Conservation (phyloP, 1,284 basidiomycete species). For the Ganoderma multipileum region DNA sequence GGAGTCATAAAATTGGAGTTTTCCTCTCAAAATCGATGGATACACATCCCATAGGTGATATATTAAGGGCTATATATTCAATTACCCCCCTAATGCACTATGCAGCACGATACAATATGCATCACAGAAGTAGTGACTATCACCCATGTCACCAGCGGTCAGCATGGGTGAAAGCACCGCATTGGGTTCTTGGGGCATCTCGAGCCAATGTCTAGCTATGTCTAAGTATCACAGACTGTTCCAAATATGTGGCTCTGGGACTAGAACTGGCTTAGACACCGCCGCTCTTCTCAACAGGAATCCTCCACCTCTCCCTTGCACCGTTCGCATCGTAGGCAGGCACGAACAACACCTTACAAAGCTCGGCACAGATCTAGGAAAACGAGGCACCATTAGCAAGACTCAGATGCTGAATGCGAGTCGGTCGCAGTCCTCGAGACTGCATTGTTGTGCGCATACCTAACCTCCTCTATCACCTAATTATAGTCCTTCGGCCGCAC, state of each 20-base stretch:
- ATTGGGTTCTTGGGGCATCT: too few species aligned
- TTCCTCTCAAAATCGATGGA: too few species aligned
- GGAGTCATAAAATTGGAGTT: too few species aligned
- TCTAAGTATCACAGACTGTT: not conserved
- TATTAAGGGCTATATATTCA: too few species aligned
- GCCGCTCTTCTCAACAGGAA: slow-evolving; percentile 88
- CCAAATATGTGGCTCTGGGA: not conserved
- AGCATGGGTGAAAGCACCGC: too few species aligned
- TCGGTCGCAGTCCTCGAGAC: slow-evolving; percentile 79
- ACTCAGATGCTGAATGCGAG: too few species aligned
- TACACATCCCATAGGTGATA: too few species aligned
- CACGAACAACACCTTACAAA: slow-evolving; percentile 80
- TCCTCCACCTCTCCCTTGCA: slow-evolving; percentile 59
- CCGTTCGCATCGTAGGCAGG: slow-evolving; percentile 47
- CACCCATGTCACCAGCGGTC: too few species aligned
- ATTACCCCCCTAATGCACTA: too few species aligned
- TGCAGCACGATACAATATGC: too few species aligned
- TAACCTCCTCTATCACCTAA: slow-evolving; percentile 80
- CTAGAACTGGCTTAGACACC: slow-evolving; percentile 60
- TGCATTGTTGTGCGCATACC: slow-evolving; percentile 59
- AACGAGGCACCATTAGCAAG: slow-evolving; percentile 58
- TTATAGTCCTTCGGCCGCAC: slow-evolving; percentile 66
- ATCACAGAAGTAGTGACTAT: too few species aligned
- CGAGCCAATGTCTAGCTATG: not conserved
- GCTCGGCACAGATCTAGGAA: slow-evolving; percentile 75